Percentiles rank a stretch among this genome's conserved stretches.
Conservation (phyloP, 768 basidiomycete species). For the Tulasnella sp. region DNA sequence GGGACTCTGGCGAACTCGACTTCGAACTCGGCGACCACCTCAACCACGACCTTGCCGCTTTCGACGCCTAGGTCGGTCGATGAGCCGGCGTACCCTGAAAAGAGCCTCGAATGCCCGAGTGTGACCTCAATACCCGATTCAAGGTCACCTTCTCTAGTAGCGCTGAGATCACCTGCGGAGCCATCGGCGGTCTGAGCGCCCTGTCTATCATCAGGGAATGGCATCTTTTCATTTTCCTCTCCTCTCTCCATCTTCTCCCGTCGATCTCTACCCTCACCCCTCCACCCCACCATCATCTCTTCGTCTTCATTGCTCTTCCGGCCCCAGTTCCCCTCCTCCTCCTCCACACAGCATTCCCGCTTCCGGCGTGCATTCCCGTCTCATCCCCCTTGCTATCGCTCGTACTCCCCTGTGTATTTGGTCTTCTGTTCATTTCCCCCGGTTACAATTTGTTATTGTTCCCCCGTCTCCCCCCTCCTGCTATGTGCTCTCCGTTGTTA, state of each 20-base stretch:
- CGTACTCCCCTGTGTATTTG: neutral
- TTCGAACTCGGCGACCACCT: neutral
- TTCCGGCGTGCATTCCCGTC: neutral
- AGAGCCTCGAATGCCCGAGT: neutral
- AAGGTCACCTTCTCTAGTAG: neutral
- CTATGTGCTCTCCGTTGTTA: neutral
- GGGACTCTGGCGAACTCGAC: neutral
- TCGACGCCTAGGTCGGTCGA: neutral
- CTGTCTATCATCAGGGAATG: neutral
- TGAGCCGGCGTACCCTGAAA: neutral
- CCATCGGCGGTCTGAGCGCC: neutral
- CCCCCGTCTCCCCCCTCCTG: neutral
- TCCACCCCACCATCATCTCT: neutral
- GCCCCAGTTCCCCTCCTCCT: neutral
- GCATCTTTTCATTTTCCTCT: neutral
- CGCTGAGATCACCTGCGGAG: neutral
- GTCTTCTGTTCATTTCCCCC: neutral
- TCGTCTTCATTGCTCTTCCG: neutral
- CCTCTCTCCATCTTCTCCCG: neutral
- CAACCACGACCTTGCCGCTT: slow-evolving; percentile 2
- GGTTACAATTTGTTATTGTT: neutral
- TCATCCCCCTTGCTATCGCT: neutral
- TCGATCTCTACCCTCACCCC: neutral
- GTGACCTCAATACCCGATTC: neutral
- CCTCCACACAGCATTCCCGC: neutral